Evolutionary conservation across 2,329 filamentous ascomycete species (phyloP), one percentile per base, ranked within the genome.

Genomic region (Zymoseptoria ardabiliae): DNA sequence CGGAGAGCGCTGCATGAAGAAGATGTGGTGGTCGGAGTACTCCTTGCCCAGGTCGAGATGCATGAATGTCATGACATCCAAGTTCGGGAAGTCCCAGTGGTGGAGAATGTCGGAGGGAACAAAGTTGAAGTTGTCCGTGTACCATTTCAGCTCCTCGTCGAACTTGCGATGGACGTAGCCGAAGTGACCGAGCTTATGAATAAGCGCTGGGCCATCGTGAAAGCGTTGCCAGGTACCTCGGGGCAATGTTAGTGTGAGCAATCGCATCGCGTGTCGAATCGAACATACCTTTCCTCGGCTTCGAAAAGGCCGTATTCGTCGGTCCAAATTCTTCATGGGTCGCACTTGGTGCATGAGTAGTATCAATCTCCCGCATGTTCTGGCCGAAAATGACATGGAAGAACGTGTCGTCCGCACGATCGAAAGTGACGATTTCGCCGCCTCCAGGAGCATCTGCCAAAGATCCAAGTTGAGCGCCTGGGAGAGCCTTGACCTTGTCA

Each of bases 11-110:
- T 55, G 48, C 41, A 77, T 67, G 66, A 79, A 77, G 54, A 79
- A 71, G 4, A 61, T 67, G 65, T 81, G 78, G 63, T 81, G 78
- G 59, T 81, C 78, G 0, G 70, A 66, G 61, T 71, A 74, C 11
- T 72, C 69, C 1, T 70, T 55, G 0, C 78, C 78, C 8, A 71
- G 70, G 59, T 79, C 78, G 4, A 80, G 65, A 59, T 78, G 78
- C 54, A 77, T 63, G 62, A 81, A 80, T 0, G 72, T 70, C 10
- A 73, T 66, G 50, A 73, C 68, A 54, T 77, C 73, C 8, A 62
- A 23, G 55, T 62, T 28, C 63, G 66, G 0, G 0, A 65, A 63
- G 8, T 69, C 53, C 9, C 62, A 62, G 3, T 66, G 61, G 20
- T 64, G 53, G 4, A 69, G 59, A 17, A 72, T 65, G 54, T 79